These are phyloP conservation scores for Aegilops tauschii DNA, from an alignment of 176 grass and related monocot species.

Conservation along the genomic window DNA sequence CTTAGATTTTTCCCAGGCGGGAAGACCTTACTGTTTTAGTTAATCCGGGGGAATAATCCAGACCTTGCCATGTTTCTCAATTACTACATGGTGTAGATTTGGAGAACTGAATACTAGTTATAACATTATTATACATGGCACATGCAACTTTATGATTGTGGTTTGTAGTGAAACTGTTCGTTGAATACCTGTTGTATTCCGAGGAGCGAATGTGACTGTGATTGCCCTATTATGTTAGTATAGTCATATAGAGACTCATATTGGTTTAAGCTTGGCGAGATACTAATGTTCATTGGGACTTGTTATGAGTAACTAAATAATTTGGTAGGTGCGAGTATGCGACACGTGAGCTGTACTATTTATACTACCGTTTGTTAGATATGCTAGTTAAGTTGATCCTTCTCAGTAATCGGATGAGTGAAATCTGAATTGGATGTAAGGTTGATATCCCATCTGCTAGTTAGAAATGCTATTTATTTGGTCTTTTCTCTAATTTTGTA, in stretches of 20 bases:
- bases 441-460: neutral
- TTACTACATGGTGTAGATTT: neutral
- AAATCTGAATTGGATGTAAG: neutral
- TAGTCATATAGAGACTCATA: neutral
- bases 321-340: neutral
- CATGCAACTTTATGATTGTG: neutral
- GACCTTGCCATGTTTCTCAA: neutral
- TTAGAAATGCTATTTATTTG: neutral
- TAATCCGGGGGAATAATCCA: neutral
- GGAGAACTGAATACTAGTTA: neutral
- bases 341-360: neutral
- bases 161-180: neutral
- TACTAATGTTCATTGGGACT: neutral
- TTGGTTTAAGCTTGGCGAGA: neutral
- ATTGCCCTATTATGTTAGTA: neutral
- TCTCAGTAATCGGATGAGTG: neutral
- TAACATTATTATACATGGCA: neutral
- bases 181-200: neutral
- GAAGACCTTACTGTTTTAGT: neutral
- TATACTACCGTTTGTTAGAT: slow-evolving; percentile 7
- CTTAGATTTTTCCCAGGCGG: neutral
- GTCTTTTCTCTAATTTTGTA: slow-evolving; percentile 3
- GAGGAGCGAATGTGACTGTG: neutral
- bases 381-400: neutral
- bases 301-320: neutral